Conservation (phyloP, 2,329 filamentous ascomycete species). For the Lachnellula cervina region DNA sequence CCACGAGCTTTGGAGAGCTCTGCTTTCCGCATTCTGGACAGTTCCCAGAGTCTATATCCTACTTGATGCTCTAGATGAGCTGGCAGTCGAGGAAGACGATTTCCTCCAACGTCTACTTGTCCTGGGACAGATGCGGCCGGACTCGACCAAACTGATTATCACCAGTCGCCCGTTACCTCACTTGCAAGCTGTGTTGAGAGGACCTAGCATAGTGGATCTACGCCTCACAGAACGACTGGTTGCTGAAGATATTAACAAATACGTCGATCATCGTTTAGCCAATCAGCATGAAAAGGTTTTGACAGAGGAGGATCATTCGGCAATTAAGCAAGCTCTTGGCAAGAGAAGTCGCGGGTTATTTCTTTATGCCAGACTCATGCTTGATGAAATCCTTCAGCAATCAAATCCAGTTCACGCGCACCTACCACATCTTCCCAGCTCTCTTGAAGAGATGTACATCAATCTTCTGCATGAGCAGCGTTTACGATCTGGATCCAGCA, state of each 20-base stretch:
- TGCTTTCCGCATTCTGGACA: constrained; percentile 18
- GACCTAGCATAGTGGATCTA: constrained; percentile 26
- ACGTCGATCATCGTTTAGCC: constrained; percentile 22
- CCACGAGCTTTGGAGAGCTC: constrained; percentile 28
- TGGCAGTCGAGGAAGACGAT: constrained; percentile 34
- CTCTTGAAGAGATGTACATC: constrained; percentile 38
- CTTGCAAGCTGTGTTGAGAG: constrained; percentile 31
- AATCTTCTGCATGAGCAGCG: constrained; percentile 35
- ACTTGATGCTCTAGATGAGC: constrained; percentile 46
- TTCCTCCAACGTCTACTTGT: constrained; percentile 33
- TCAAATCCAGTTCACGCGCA: constrained; percentile 17
- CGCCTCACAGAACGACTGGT: constrained; percentile 35
- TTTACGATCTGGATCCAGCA: constrained; percentile 28
- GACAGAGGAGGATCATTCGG: constrained; percentile 34
- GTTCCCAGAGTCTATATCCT: constrained; percentile 36
- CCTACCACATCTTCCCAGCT: constrained; percentile 25
- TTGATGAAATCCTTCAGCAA: constrained; percentile 21
- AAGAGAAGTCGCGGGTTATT: constrained; percentile 15
- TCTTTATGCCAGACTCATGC: constrained; percentile 21
- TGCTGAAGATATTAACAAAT: constrained; percentile 35
- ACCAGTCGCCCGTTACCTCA: constrained; percentile 37
- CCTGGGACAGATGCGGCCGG: constrained; percentile 30
- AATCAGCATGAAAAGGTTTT: constrained; percentile 33
- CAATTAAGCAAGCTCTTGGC: background rate
- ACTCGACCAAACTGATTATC: constrained; percentile 36